Conservation (phyloP, 305 asterid species). For the Rubia tinctorum region DNA sequence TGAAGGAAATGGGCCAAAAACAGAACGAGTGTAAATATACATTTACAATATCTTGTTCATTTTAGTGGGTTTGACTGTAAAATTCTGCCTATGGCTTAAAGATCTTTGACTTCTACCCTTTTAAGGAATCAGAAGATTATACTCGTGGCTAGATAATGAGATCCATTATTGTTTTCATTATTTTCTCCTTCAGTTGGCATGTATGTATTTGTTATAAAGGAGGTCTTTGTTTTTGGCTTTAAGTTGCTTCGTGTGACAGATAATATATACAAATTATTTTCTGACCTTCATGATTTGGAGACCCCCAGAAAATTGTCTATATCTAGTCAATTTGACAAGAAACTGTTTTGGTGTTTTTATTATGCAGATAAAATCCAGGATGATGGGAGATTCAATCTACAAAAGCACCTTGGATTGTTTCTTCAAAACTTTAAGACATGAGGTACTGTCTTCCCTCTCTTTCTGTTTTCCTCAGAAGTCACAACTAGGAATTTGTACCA, state of each 20-base stretch:
- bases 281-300: slow-evolving; percentile 6
- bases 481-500: background rate
- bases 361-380: slow-evolving; percentile 81
- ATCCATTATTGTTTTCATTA: background rate
- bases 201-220: background rate
- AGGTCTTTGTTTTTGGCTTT: background rate
- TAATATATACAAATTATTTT: background rate
- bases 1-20: background rate
- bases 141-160: background rate
- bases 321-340: background rate
- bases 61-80: background rate
- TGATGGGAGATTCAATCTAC: slow-evolving; percentile 92
- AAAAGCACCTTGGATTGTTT: slow-evolving; percentile 76
- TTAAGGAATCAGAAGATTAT: background rate
- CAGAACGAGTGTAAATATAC: background rate
- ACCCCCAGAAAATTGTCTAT: background rate
- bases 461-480: background rate
- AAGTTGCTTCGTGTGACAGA: background rate
- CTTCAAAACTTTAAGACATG: slow-evolving; percentile 63
- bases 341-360: background rate
- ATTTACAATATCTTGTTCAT: background rate
- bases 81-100: background rate
- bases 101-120: background rate
- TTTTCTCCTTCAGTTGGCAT: background rate
- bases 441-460: slow-evolving; percentile 39